Evolutionary conservation across 345 rosid species (phyloP), one percentile per base, ranked within the genome.

Genomic region (Camelina hispida): DNA sequence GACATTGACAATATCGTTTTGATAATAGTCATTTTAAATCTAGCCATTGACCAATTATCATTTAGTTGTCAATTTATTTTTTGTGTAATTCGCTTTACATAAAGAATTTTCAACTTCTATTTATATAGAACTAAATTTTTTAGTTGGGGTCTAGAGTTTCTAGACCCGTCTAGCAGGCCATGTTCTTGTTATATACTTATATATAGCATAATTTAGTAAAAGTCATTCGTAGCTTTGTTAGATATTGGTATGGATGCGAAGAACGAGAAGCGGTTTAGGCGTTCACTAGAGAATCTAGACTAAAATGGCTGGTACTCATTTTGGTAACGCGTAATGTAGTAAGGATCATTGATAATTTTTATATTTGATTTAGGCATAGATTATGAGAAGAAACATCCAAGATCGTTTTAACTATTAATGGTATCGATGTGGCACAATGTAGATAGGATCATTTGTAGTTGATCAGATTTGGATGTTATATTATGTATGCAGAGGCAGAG

Each of bases 401-500:
- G 50, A 44, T 17, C 8, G 8, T 14, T 60, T 47, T 60, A 35
- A 28, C 17, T 60, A 48, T 50, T 22, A 71, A n/a, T 50, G 11
- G 34, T 42, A 10, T 50, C 1, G 66, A 71, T 59, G 48, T 35
- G 9, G 43, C 14, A 57, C 17, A 35, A 20, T 25, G 25, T 0
- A 25, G 37, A 23, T 43, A 40, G 53, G 25, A 23, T 40, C 7
- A 42, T 51, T 38, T 50, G 25, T 48, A 38, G 6, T 11, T 52
- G 62, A 12, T n/a, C 64, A 50, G 23, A 61, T 18, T 17, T 63
- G 42, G 64, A 61, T 48, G n/a, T 35, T 9, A 5, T 13, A 13
- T 58, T 7, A 22, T 52, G 46, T 14, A 30, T 69, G 69, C 77
- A 80, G 94, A 81, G 72, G 72, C 82, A 5, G 84, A 88, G 84